A percentile compares a stretch with the other conserved stretches of the same genome.
These are phyloP conservation scores for Juncus effusus DNA, from an alignment of 176 grass and related monocot genomes.

Conservation along the genomic window DNA sequence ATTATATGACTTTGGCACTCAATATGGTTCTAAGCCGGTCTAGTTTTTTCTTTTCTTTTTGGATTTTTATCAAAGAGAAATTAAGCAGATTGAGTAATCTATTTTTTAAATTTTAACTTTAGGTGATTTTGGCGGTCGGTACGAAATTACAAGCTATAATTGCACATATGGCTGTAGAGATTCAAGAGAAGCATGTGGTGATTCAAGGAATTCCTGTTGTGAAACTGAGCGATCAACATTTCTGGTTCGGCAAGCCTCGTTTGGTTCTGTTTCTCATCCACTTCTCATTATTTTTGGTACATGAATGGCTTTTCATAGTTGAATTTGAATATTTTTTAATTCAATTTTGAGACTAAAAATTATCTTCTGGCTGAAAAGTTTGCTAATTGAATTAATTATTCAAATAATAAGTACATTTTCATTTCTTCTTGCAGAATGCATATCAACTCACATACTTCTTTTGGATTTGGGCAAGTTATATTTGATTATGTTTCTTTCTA, in stretches of 20 bases:
- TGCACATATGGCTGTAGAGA: constrained; percentile 81
- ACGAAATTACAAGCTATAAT: constrained; percentile 80
- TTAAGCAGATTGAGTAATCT: not conserved
- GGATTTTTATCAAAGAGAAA: not conserved
- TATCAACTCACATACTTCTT: constrained; percentile 89
- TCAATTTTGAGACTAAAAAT: not conserved
- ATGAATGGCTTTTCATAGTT: not conserved
- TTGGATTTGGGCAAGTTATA: constrained; percentile 56
- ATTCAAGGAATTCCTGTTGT: constrained; percentile 73
- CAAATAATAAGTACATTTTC: constrained; percentile 5
- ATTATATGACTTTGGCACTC: not conserved
- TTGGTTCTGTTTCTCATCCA: constrained; percentile 91
- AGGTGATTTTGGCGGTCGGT: constrained; percentile 71
- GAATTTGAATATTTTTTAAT: not conserved
- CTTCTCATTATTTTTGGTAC: constrained; percentile 66
- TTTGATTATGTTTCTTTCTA: not conserved
- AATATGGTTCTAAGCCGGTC: not conserved
- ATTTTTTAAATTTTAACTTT: not conserved
- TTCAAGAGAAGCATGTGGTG: constrained; percentile 48
- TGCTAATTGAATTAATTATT: not conserved
- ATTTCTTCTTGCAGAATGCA: constrained; percentile 51
- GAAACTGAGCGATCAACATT: constrained; percentile 65
- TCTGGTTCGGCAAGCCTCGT: constrained; percentile 70
- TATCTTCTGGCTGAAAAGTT: not conserved
- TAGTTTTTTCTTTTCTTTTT: constrained; percentile 18